These are phyloP conservation scores for Ustilago tritici DNA, from an alignment of 1,284 basidiomycete genomes.

Conservation along the genomic window DNA sequence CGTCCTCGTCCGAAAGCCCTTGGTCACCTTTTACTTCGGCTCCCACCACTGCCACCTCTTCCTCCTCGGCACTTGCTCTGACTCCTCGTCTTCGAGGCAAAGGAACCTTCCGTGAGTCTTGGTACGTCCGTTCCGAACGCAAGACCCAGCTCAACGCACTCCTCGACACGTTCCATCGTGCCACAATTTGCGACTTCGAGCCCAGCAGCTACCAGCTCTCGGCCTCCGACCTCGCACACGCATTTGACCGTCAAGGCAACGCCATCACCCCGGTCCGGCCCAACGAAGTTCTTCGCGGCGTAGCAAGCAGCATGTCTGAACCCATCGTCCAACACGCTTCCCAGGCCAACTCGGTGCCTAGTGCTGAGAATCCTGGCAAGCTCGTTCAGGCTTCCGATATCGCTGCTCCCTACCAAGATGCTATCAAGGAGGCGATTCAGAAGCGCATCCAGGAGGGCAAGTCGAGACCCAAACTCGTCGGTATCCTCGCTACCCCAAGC, in stretches of 20 bases:
- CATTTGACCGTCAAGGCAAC: conserved; percentile 39
- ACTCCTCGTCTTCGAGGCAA: conserved; percentile 51
- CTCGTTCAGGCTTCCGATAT: conserved; percentile 63
- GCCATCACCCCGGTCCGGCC: conserved; percentile 31
- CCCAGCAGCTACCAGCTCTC: conserved; percentile 41
- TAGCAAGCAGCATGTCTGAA: conserved; percentile 56
- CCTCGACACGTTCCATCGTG: conserved; percentile 55
- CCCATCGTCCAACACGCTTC: conserved; percentile 37
- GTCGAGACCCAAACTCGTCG: conserved; percentile 81
- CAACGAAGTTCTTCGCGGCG: conserved; percentile 54
- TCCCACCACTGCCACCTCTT: conserved; percentile 21
- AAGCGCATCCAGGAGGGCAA: conserved; percentile 51
- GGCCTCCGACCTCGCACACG: conserved; percentile 41
- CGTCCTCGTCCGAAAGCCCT: conserved; percentile 17
- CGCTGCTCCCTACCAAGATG: conserved; percentile 63
- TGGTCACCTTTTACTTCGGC: conserved; percentile 10
- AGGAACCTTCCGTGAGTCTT: conserved; percentile 34
- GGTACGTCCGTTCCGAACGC: conserved; percentile 37
- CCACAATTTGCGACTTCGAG: conserved; percentile 54
- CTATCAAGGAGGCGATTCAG: conserved; percentile 57
- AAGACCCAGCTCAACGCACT: conserved; percentile 50
- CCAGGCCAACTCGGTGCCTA: conserved; percentile 34
- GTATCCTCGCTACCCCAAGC: conserved; percentile 88
- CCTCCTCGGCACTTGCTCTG: conserved; percentile 27
- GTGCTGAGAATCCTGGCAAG: conserved; percentile 62